phyloP scores from a whole-genome alignment of 2,329 filamentous ascomycete genomes.

The Coniochaeta hoffmannii region DNA sequence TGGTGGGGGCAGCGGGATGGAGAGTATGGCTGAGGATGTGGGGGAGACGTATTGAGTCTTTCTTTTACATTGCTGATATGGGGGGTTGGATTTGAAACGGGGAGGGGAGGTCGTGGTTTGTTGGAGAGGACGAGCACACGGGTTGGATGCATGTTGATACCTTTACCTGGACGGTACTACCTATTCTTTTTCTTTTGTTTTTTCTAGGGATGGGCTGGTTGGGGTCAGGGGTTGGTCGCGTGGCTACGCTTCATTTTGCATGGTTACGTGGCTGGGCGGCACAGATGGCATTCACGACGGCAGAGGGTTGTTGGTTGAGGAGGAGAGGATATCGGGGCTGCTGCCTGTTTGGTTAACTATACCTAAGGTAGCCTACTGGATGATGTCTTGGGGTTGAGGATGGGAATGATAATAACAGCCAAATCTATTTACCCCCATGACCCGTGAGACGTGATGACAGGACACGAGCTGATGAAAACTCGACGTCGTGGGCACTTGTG shows the following conservation, averaged over 20 bases:
- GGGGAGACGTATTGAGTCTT: constrained; percentile 44
- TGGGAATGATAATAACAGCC: background rate
- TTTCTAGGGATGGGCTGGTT: background rate
- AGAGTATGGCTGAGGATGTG: constrained; percentile 38
- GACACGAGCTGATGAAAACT: no score
- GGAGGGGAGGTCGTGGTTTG: background rate
- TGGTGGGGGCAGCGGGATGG: constrained; percentile 14
- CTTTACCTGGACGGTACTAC: background rate
- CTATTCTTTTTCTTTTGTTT: background rate
- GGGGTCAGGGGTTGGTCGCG: background rate
- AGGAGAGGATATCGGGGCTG: background rate
- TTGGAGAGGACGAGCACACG: background rate
- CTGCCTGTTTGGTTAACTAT: background rate
- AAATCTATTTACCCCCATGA: background rate
- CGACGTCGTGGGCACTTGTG: no score
- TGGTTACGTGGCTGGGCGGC: background rate
- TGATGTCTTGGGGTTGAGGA: background rate
- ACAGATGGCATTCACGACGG: background rate
- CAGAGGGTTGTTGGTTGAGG: background rate
- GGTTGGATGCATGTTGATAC: constrained; percentile 4
- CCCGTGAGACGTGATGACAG: no score
- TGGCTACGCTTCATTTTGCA: background rate
- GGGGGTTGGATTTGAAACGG: background rate
- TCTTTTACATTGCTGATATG: background rate
- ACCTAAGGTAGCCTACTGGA: background rate